A percentile compares a stretch with the other conserved stretches of the same genome.
These are phyloP conservation scores for Annulohypoxylon maeteangense DNA, from an alignment of 495 filamentous ascomycete genomes.

Conservation along the genomic window DNA sequence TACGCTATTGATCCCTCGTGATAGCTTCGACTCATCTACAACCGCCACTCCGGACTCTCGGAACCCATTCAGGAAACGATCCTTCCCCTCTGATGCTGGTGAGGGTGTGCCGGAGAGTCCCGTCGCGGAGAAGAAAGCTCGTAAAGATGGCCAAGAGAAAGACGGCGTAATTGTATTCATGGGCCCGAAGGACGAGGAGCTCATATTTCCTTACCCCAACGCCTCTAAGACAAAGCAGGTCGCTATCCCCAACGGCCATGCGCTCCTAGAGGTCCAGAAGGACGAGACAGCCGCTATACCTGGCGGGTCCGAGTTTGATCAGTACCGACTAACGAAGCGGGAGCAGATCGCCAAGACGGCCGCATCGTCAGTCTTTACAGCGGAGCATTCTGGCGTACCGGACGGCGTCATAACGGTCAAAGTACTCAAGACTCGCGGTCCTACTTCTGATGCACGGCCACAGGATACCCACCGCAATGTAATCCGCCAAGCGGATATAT, in stretches of 20 bases:
- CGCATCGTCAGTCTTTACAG: constrained; percentile 61
- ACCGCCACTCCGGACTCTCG: constrained; percentile 47
- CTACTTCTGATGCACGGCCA: constrained; percentile 47
- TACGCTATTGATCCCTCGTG: constrained; percentile 38
- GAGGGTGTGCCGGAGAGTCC: constrained; percentile 38
- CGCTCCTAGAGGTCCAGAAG: constrained; percentile 55
- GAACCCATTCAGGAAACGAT: constrained; percentile 56
- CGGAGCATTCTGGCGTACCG: constrained; percentile 55
- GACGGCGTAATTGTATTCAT: constrained; percentile 61
- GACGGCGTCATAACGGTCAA: constrained; percentile 61
- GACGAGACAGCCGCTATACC: constrained; percentile 56
- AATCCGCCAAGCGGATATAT: constrained; percentile 61
- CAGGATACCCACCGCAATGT: constrained; percentile 56
- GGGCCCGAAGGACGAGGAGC: constrained; percentile 53
- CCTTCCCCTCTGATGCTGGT: constrained; percentile 53
- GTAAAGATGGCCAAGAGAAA: constrained; percentile 44
- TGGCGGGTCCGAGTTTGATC: constrained; percentile 54
- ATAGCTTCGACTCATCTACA: constrained; percentile 38
- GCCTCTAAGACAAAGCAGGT: constrained; percentile 56
- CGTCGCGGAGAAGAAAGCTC: constrained; percentile 52
- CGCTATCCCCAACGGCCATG: constrained; percentile 54
- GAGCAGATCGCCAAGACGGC: constrained; percentile 57
- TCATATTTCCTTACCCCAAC: constrained; percentile 55
- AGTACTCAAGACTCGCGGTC: constrained; percentile 57
- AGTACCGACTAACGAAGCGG: constrained; percentile 58